Evolutionary conservation across 192 early-diverging fungal genomes (phyloP).

Genomic region (Coemansia sp.): DNA sequence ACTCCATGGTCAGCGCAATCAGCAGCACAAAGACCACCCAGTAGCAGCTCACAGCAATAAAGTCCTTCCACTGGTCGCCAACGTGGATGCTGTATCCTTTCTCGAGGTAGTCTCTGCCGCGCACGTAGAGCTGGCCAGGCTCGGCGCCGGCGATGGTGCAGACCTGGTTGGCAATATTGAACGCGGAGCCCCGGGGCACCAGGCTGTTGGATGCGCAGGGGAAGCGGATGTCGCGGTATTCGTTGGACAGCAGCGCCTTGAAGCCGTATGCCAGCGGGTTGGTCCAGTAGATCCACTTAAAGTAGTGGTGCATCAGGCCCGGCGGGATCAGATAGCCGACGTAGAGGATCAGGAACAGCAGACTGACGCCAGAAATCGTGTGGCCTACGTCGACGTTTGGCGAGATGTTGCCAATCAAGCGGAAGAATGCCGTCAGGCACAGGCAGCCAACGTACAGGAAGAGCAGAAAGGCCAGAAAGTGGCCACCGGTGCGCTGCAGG

Average conservation of each 20-base stretch:
- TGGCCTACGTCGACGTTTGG: constrained; percentile 55
- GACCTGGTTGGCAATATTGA: constrained; percentile 46
- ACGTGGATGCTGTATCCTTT: constrained; percentile 52
- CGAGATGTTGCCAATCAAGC: constrained; percentile 55
- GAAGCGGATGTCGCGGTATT: constrained; percentile 33
- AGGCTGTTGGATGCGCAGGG: constrained; percentile 23
- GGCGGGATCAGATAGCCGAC: constrained; percentile 60
- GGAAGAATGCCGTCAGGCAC: constrained; percentile 54
- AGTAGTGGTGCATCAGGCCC: constrained; percentile 54
- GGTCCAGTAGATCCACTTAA: constrained; percentile 66
- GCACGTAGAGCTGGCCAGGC: constrained; percentile 52
- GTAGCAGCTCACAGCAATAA: constrained; percentile 50
- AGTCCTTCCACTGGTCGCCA: constrained; percentile 56
- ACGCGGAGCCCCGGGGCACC: constrained; percentile 46
- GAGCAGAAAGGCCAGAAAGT: constrained; percentile 59
- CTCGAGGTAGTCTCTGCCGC: constrained; percentile 58
- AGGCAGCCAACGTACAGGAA: constrained; percentile 48
- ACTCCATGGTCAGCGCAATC: constrained; percentile 52
- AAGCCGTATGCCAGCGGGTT: constrained; percentile 68
- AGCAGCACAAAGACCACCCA: constrained; percentile 41
- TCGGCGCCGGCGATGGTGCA: constrained; percentile 60
- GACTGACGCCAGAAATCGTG: constrained; percentile 57
- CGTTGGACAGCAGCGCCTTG: constrained; percentile 62
- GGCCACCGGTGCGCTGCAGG: constrained; percentile 49
- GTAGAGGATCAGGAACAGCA: constrained; percentile 58